A percentile compares a stretch with the other conserved stretches of the same genome.
These are phyloP conservation scores for Glebionis coronaria DNA, from an alignment of 129 eudicot genomes.

Conservation along the genomic window DNA sequence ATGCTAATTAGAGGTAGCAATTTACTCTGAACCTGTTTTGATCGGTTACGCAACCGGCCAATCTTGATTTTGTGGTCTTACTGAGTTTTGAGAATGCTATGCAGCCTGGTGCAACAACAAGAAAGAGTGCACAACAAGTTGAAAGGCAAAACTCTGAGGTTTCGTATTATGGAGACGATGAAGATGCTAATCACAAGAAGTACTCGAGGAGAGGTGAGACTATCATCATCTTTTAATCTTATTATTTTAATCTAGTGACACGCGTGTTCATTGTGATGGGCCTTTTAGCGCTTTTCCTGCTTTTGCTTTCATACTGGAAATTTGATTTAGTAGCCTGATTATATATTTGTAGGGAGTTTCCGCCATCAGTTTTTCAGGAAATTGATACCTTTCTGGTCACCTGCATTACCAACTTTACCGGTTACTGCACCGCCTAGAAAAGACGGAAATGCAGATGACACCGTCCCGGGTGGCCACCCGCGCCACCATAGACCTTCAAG, in stretches of 20 bases:
- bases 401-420: conserved; percentile 87
- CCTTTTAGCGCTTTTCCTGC: neutral
- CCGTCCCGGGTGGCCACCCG: conserved; percentile 24
- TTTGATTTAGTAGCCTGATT: conserved; percentile 2
- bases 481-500: conserved; percentile 76
- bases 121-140: conserved; percentile 65
- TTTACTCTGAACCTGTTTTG: no score
- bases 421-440: conserved; percentile 85
- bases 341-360: conserved; percentile 48
- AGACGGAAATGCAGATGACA: conserved; percentile 66
- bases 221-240: neutral
- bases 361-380: conserved; percentile 79
- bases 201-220: conserved; percentile 75
- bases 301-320: conserved; percentile 3
- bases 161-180: conserved; percentile 87
- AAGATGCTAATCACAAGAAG: conserved; percentile 78
- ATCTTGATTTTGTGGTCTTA: neutral
- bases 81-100: conserved; percentile 3
- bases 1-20: no score
- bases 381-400: conserved; percentile 94
- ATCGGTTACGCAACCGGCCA: no score
- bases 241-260: neutral
- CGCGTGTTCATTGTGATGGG: neutral
- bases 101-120: conserved; percentile 89
- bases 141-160: conserved; percentile 85